A percentile compares a stretch with the other conserved stretches of the same genome.
phyloP scores from a whole-genome alignment of 257 asterid species.

The Linaria vulgaris region DNA sequence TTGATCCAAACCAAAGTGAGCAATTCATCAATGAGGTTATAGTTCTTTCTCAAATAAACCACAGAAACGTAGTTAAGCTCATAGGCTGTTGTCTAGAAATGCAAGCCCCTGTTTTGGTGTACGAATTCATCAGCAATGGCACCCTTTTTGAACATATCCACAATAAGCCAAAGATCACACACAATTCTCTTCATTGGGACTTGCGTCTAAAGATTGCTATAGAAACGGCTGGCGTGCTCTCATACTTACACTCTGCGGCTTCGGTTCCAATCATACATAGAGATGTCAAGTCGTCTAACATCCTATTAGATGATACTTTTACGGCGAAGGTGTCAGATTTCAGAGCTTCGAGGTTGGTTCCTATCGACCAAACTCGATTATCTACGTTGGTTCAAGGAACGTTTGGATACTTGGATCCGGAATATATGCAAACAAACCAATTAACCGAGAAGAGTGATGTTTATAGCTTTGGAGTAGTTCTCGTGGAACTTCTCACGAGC shows the following conservation, averaged over 20 bases:
- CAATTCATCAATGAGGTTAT: slow-evolving; percentile 39
- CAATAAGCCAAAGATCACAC: slow-evolving; percentile 3
- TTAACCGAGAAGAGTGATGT: too few relatives aligned
- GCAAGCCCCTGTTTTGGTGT: slow-evolving; percentile 33
- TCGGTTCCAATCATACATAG: too few relatives aligned
- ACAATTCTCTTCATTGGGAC: slow-evolving; percentile 27
- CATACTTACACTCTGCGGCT: too few relatives aligned
- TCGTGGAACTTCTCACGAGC: too few relatives aligned
- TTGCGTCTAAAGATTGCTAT: too few relatives aligned
- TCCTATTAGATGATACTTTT: slow-evolving; percentile 32
- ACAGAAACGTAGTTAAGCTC: slow-evolving; percentile 36
- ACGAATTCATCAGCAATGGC: slow-evolving; percentile 30
- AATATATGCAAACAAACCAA: too few relatives aligned
- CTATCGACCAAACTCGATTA: too few relatives aligned
- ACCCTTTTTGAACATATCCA: slow-evolving; percentile 24
- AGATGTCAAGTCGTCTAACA: slow-evolving; percentile 34
- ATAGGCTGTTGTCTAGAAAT: slow-evolving; percentile 42
- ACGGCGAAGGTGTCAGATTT: slow-evolving; percentile 37
- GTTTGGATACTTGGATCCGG: too few relatives aligned
- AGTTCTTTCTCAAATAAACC: slow-evolving; percentile 36
- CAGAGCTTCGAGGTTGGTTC: slow-evolving; percentile 35
- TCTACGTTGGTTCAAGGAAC: too few relatives aligned
- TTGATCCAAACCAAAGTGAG: slow-evolving; percentile 30
- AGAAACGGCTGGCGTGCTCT: too few relatives aligned
- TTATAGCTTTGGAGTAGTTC: too few relatives aligned